These are phyloP conservation scores for Entoloma clypeatum DNA, from an alignment of 1,284 basidiomycete species.

Conservation along the genomic window DNA sequence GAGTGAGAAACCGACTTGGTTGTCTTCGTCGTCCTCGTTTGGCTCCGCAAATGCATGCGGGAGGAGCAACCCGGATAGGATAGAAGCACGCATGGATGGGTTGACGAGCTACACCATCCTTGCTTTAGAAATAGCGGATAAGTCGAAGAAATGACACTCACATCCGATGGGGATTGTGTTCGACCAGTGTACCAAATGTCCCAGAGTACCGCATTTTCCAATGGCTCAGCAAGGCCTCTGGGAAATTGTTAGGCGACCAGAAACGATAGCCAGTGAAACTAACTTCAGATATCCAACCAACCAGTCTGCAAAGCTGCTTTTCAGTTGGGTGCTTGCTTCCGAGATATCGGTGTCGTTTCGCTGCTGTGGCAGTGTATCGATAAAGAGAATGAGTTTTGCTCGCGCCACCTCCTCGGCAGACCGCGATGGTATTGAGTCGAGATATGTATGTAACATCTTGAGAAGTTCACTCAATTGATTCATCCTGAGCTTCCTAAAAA, in stretches of 20 bases:
- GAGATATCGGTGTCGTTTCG: constrained; percentile 15
- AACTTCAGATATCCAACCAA: constrained; percentile 49
- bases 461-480: constrained; percentile 39
- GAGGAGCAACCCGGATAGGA: constrained; percentile 56
- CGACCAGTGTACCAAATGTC: constrained; percentile 69
- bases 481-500: constrained; percentile 44
- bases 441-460: constrained; percentile 36
- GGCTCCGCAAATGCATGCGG: constrained; percentile 47
- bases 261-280: constrained; percentile 17
- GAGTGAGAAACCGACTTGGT: constrained; percentile 23
- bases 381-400: constrained; percentile 31
- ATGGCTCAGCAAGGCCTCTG: constrained; percentile 41
- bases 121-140: constrained; percentile 2
- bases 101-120: constrained; percentile 51
- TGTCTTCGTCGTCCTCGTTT: constrained; percentile 9
- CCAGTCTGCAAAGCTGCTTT: constrained; percentile 39
- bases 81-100: constrained; percentile 56
- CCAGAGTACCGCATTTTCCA: constrained; percentile 54
- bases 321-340: constrained; percentile 14
- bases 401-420: constrained; percentile 35
- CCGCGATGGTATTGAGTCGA: constrained; percentile 30
- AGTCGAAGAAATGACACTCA: constrained; percentile 25
- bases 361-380: constrained; percentile 20
- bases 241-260: neutral
- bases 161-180: constrained; percentile 62